Evolutionary conservation across 2,329 filamentous ascomycete genomes (phyloP), one percentile per base, ranked within the genome.

Genomic region (Decorospora gaudefroyi): DNA sequence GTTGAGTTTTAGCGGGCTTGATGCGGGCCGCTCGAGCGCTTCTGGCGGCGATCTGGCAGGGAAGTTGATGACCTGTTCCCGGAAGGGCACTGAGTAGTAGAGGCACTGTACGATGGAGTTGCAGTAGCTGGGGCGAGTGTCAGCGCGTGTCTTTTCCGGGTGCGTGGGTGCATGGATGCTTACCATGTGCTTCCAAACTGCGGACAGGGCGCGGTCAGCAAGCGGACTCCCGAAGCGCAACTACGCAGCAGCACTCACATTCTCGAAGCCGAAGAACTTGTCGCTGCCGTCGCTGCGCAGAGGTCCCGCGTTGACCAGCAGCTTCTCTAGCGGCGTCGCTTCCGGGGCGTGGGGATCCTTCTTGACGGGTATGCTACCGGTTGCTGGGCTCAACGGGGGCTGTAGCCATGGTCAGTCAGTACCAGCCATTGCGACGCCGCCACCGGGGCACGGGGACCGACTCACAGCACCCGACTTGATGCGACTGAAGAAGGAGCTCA

Each of bases 121-220:
- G 76, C 90, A 96, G 74, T 99, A 99, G 71, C 92, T 97, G 72
- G 46, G 4, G 35, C 11, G 16, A 21, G 25, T 27, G 55, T 53
- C 23, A 57, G 58, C 19, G 42, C 22, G 23, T 21, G 29, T 18
- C 17, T 42, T 43, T 38, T 42, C 38, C 31, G 33, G 28, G 43
- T 49, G 22, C 21, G 39, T 23, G 19, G 15, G 29, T 12, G 26
- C 27, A 23, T 28, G 28, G 12, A 37, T 26, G 58, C 75, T 66
- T 86, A 96, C 91, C 92, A 97, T 69, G 92, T 97, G 68, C 96
- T 97, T 67, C 92, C 92, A 75, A 96, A 96, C 90, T 96, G 72
- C 39, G 34, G 42, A 27, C 27, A 21, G 3, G 42, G 41, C 23
- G 51, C 25, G 16, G 49, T 68, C 49, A 67, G 67, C 53, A 38